Evolutionary conservation across 2,329 filamentous ascomycete species (phyloP).

Genomic region (Verruconis gallopava): DNA sequence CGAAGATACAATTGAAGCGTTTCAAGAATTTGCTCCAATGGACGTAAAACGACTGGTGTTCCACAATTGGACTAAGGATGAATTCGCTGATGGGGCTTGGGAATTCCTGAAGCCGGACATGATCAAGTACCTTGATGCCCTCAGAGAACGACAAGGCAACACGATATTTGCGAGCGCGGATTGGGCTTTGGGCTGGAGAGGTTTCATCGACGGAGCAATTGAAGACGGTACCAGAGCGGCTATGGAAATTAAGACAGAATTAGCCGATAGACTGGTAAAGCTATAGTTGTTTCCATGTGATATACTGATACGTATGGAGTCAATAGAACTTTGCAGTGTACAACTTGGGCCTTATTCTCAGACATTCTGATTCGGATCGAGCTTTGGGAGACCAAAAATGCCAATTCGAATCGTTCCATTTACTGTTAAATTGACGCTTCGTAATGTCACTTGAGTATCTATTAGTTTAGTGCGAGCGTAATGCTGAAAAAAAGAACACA

Average conservation of each 20-base stretch:
- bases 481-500: too few relatives aligned
- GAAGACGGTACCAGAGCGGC: constrained; percentile 31
- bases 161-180: constrained; percentile 36
- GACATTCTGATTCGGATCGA: too few relatives aligned
- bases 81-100: constrained; percentile 34
- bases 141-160: constrained; percentile 31
- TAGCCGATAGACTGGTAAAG: neutral
- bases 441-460: too few relatives aligned
- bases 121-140: constrained; percentile 26
- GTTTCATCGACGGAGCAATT: constrained; percentile 39
- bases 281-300: too few relatives aligned
- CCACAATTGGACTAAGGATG: constrained; percentile 37
- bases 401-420: too few relatives aligned
- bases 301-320: too few relatives aligned
- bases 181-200: constrained; percentile 37
- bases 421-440: too few relatives aligned
- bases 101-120: constrained; percentile 29
- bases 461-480: too few relatives aligned
- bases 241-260: constrained; percentile 16
- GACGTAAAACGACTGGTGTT: constrained; percentile 23
- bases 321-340: too few relatives aligned
- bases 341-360: too few relatives aligned
- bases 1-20: constrained; percentile 20
- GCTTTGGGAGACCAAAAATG: too few relatives aligned
- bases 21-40: constrained; percentile 20